These are phyloP conservation scores for Cutaneotrichosporon daszewskae DNA, from an alignment of 1,284 basidiomycete species.

Conservation along the genomic window DNA sequence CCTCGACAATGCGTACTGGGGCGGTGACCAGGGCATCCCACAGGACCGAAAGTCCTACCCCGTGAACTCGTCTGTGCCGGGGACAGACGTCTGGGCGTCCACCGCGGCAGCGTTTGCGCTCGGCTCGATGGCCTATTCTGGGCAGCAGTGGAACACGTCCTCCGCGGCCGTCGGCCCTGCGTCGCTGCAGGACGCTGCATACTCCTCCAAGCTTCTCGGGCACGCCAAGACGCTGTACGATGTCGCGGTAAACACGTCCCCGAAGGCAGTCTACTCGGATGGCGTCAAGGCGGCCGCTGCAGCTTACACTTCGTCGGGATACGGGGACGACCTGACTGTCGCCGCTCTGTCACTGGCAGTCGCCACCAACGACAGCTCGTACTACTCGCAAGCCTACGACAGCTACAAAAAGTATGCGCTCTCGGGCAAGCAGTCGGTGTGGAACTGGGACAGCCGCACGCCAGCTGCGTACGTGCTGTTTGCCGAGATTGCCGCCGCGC, in stretches of 20 bases:
- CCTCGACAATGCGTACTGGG: slow-evolving; percentile 66
- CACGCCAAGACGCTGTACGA: slow-evolving; percentile 71
- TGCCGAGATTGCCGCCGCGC: slow-evolving; percentile 45
- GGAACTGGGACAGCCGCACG: slow-evolving; percentile 84
- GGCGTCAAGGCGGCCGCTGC: slow-evolving; percentile 59
- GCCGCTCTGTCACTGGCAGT: slow-evolving; percentile 71
- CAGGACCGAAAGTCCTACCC: slow-evolving; percentile 65
- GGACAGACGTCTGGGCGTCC: slow-evolving; percentile 80
- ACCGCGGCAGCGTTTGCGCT: slow-evolving; percentile 80
- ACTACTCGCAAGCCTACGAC: slow-evolving; percentile 61
- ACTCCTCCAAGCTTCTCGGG: slow-evolving; percentile 60
- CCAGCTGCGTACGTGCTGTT: slow-evolving; percentile 71
- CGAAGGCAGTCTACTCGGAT: slow-evolving; percentile 44
- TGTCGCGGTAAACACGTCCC: slow-evolving; percentile 57
- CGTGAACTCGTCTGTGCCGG: slow-evolving; percentile 69
- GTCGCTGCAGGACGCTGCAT: slow-evolving; percentile 65
- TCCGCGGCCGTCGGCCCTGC: slow-evolving; percentile 54
- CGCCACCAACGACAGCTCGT: slow-evolving; percentile 58
- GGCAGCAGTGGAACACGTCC: slow-evolving; percentile 51
- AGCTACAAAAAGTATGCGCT: slow-evolving; percentile 61
- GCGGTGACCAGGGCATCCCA: slow-evolving; percentile 75
- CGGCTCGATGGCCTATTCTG: slow-evolving; percentile 71
- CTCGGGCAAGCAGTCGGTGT: slow-evolving; percentile 55
- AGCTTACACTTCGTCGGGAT: slow-evolving; percentile 68
- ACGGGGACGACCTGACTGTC: slow-evolving; percentile 50